Conservation (phyloP, 768 basidiomycete genomes). For the Mycena galopus region DNA sequence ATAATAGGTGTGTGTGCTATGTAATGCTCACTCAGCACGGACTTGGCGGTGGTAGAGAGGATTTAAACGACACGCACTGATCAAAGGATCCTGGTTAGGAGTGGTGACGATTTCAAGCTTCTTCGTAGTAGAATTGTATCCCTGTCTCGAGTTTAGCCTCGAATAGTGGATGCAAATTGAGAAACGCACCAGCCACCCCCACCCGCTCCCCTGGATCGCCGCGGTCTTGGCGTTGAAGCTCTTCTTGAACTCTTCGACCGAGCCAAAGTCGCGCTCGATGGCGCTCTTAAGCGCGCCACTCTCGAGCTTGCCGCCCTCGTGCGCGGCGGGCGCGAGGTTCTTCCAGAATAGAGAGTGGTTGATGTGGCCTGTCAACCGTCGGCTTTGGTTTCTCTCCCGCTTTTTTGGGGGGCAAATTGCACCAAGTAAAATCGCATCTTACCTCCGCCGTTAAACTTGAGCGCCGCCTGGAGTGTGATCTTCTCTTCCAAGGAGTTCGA, state of each 20-base stretch:
- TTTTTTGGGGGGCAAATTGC: no score
- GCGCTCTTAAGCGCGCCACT: constrained; percentile 82
- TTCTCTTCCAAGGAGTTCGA: constrained; percentile 75
- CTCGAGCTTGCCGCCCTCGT: constrained; percentile 73
- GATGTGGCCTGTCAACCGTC: constrained; percentile 90
- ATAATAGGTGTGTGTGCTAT: constrained; percentile 90
- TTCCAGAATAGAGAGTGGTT: constrained; percentile 99
- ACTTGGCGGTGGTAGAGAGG: not conserved
- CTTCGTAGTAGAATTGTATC: constrained; percentile 73
- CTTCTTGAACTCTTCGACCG: constrained; percentile 88
- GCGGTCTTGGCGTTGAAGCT: constrained; percentile 89
- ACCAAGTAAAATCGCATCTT: no score
- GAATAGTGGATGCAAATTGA: not conserved
- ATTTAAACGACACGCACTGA: constrained; percentile 46
- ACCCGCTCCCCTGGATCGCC: constrained; percentile 96
- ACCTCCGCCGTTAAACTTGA: constrained; percentile 99
- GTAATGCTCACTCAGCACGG: constrained; percentile 9
- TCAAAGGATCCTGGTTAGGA: constrained; percentile 94
- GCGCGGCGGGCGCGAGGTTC: constrained; percentile 84
- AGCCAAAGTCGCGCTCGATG: constrained; percentile 86
- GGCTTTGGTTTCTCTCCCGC: no score
- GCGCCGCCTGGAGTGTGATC: constrained; percentile 89
- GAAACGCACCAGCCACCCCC: constrained; percentile 86
- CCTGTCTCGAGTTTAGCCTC: constrained; percentile 55
- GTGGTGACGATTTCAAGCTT: constrained; percentile 94